Percentiles rank a stretch among this genome's conserved stretches.
phyloP scores from a whole-genome alignment of 2,329 filamentous ascomycete species.

The Albophoma yamanashiensis region DNA sequence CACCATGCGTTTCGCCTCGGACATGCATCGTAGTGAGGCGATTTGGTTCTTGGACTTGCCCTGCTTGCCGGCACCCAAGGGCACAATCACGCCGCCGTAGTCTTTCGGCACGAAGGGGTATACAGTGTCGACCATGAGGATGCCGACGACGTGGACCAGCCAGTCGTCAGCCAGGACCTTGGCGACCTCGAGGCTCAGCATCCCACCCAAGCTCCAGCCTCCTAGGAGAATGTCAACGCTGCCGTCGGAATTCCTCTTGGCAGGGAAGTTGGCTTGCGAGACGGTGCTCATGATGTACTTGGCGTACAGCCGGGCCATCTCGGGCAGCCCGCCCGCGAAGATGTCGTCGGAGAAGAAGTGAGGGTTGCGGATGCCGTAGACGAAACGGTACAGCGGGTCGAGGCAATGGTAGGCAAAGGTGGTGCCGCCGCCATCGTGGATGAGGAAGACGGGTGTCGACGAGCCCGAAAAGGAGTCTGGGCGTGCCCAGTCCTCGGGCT shows the following conservation, averaged over 20 bases:
- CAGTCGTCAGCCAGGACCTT: conserved; percentile 25
- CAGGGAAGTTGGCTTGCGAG: conserved; percentile 15
- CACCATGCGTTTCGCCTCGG: conserved; percentile 29
- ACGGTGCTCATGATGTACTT: conserved; percentile 30
- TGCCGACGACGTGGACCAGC: conserved; percentile 31
- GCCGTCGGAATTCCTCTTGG: conserved; percentile 13
- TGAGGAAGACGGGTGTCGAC: conserved; percentile 38
- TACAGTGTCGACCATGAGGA: conserved; percentile 42
- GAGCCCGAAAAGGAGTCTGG: conserved; percentile 7
- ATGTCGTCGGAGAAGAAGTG: conserved; percentile 32
- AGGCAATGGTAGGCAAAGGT: conserved; percentile 47
- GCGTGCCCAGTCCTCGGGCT: conserved; percentile 20
- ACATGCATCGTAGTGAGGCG: conserved; percentile 27
- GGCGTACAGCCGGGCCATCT: conserved; percentile 44
- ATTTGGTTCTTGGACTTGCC: conserved; percentile 23
- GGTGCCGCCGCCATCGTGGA: conserved; percentile 53
- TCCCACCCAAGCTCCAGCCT: conserved; percentile 45
- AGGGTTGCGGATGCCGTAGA: conserved; percentile 47
- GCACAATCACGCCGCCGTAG: conserved; percentile 4
- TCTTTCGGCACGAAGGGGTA: conserved; percentile 18
- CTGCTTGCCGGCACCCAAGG: conserved; percentile 11
- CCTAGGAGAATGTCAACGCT: conserved; percentile 34
- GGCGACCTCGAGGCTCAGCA: conserved; percentile 40
- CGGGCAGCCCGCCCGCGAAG: conserved; percentile 40
- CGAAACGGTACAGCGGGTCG: conserved; percentile 31